Percentiles rank a stretch among this genome's conserved stretches.
phyloP scores from a whole-genome alignment of 192 early-diverging fungal genomes.

The Gamsiella multidivaricata region DNA sequence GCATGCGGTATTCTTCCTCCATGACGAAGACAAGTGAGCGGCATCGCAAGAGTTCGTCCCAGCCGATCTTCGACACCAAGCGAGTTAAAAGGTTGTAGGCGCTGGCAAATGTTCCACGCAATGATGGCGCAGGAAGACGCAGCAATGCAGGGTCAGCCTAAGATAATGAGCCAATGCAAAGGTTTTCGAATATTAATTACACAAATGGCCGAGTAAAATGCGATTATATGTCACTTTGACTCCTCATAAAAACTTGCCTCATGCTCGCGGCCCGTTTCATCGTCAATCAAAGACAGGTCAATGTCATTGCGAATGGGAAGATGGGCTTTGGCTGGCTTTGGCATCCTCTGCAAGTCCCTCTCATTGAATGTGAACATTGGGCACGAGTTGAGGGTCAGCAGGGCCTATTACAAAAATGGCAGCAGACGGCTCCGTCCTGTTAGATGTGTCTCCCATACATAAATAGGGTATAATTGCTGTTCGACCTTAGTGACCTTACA shows the following conservation, averaged over 20 bases:
- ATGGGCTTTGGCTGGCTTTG: conserved; percentile 87
- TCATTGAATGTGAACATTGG: conserved; percentile 98
- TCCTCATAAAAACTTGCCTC: conserved; percentile 44
- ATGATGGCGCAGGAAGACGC: conserved; percentile 86
- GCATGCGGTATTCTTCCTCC: conserved; percentile 95
- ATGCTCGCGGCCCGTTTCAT: conserved; percentile 66
- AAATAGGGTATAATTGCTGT: background rate
- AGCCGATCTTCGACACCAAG: conserved; percentile 87
- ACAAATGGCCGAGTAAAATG: background rate
- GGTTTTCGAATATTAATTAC: background rate
- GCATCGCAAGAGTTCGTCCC: conserved; percentile 93
- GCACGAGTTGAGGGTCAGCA: conserved; percentile 96
- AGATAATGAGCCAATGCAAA: background rate
- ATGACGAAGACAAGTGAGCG: conserved; percentile 96
- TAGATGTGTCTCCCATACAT: background rate
- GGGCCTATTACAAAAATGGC: conserved; percentile 65
- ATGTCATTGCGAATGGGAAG: conserved; percentile 89
- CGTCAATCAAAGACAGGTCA: conserved; percentile 66
- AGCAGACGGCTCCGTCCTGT: background rate
- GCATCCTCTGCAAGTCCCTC: conserved; percentile 91
- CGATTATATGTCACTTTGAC: no score
- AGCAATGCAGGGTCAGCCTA: conserved; percentile 74
- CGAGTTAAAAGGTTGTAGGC: conserved; percentile 88
- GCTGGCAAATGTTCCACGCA: conserved; percentile 93
- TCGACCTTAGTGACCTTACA: conserved; percentile 58